Evolutionary conservation across 352 stramenopile genomes (phyloP), one percentile per base, ranked within the genome.

Genomic region (Halophytophthora polymorphica): DNA sequence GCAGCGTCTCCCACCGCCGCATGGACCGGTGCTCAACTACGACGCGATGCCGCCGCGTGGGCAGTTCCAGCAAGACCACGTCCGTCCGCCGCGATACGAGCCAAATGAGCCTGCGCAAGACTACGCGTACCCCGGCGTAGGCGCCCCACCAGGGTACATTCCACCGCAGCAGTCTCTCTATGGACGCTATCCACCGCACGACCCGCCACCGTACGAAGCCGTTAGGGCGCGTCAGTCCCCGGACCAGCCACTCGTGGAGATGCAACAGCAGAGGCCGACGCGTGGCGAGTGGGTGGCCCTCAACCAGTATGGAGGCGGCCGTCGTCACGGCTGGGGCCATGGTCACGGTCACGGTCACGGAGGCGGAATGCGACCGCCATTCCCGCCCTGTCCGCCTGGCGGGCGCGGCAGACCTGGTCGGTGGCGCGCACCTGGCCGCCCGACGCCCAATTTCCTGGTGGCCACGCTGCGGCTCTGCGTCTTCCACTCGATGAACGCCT

Each of bases 401-500:
- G 13, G 28, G 2, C 38, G 41, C 21, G 40, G 47, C 19, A 18
- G 44, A 22, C 43, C 39, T 45, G 45, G 15, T 10, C 19, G 13
- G 7, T n/a, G 22, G 2, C 40, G 42, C 6, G 37, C 40, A 6
- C 38, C 17, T 21, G 17, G 39, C n/a, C 23, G 15, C 23, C 46
- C 43, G 19, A 46, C 37, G 14, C 34, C 53, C 2, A 46, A 49
- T 0, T 69, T 69, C 41, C 18, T 71, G 6, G 45, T 59, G 29
- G 67, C 67, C 19, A 73, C 72, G 19, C 43, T 77, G 33, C 71
- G 60, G 22, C 67, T 91, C 1, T 59, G 69, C 23, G 22, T 87
- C 22, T 87, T 87, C 39, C 75, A 84, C 50, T 48, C 77, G 4
- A 41, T 83, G 21, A 89, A 87, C 43, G 59, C 73, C 17, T 52